Conservation (phyloP, 2,329 filamentous ascomycete genomes). For the Daldinia sp. region DNA sequence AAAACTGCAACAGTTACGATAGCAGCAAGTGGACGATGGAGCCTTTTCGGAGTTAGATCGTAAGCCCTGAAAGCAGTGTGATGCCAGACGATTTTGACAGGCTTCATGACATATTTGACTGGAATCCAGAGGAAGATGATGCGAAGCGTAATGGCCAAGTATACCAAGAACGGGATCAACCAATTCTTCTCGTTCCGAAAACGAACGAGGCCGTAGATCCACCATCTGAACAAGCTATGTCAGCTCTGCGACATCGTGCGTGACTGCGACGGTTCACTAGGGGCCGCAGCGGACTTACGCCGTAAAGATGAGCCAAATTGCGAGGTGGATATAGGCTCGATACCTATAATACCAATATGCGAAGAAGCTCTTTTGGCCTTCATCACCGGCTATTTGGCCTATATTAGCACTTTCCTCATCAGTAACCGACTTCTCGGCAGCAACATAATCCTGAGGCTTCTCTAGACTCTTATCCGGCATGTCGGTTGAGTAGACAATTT, state of each 20-base stretch:
- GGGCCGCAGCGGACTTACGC: conserved; percentile 44
- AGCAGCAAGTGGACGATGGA: conserved; percentile 70
- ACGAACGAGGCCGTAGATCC: conserved; percentile 60
- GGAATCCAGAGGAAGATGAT: conserved; percentile 78
- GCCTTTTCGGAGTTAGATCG: conserved; percentile 69
- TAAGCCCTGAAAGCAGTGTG: conserved; percentile 68
- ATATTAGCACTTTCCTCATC: conserved; percentile 46
- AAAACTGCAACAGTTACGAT: conserved; percentile 73
- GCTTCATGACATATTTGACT: conserved; percentile 69
- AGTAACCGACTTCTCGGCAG: conserved; percentile 46
- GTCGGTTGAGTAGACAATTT: conserved; percentile 58
- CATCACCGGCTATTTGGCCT: conserved; percentile 34
- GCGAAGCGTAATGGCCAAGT: conserved; percentile 76
- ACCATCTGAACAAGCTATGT: conserved; percentile 48
- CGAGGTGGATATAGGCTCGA: conserved; percentile 55
- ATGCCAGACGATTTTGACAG: conserved; percentile 73
- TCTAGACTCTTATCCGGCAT: conserved; percentile 52
- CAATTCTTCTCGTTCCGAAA: conserved; percentile 77
- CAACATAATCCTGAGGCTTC: conserved; percentile 50
- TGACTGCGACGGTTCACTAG: conserved; percentile 9
- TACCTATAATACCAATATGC: conserved; percentile 53
- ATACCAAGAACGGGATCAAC: conserved; percentile 85
- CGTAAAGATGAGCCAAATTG: conserved; percentile 51
- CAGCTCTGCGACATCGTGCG: conserved; percentile 21
- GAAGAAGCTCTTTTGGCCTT: conserved; percentile 42